phyloP scores from a whole-genome alignment of 352 stramenopile genomes.

The Pythium insidiosum region DNA sequence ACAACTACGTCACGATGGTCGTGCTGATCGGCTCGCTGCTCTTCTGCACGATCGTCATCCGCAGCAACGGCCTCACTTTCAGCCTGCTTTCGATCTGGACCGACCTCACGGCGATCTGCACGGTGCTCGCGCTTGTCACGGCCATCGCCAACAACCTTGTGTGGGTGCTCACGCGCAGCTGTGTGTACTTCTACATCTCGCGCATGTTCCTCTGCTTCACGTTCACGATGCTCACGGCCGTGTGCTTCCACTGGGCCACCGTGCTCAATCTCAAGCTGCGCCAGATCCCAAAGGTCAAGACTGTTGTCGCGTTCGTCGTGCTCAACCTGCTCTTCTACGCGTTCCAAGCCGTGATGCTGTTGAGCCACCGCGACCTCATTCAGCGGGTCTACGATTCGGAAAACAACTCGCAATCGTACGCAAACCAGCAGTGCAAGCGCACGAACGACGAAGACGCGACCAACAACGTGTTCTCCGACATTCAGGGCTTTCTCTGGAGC shows the following conservation, averaged over 20 bases:
- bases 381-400: slow-evolving; percentile 64
- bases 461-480: slow-evolving; percentile 77
- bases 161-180: slow-evolving; percentile 62
- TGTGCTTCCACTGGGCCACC: slow-evolving; percentile 85
- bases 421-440: slow-evolving; percentile 76
- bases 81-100: slow-evolving; percentile 82
- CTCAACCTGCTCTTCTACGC: slow-evolving; percentile 77
- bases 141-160: slow-evolving; percentile 81
- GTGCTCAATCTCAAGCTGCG: slow-evolving; percentile 73
- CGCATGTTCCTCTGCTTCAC: slow-evolving; percentile 75
- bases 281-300: slow-evolving; percentile 62
- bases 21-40: slow-evolving; percentile 72
- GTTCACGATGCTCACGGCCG: slow-evolving; percentile 84
- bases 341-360: slow-evolving; percentile 66
- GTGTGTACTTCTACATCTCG: slow-evolving; percentile 80
- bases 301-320: slow-evolving; percentile 50
- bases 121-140: slow-evolving; percentile 59
- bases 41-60: slow-evolving; percentile 79
- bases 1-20: slow-evolving; percentile 86
- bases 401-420: slow-evolving; percentile 53
- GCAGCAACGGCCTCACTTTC: slow-evolving; percentile 76
- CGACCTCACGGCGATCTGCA: slow-evolving; percentile 81
- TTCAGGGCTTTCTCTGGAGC: slow-evolving; percentile 76
- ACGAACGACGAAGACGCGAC: slow-evolving; percentile 26
- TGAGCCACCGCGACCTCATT: slow-evolving; percentile 64